phyloP scores from a whole-genome alignment of 305 asterid species.

The Fraxinus paxiana region DNA sequence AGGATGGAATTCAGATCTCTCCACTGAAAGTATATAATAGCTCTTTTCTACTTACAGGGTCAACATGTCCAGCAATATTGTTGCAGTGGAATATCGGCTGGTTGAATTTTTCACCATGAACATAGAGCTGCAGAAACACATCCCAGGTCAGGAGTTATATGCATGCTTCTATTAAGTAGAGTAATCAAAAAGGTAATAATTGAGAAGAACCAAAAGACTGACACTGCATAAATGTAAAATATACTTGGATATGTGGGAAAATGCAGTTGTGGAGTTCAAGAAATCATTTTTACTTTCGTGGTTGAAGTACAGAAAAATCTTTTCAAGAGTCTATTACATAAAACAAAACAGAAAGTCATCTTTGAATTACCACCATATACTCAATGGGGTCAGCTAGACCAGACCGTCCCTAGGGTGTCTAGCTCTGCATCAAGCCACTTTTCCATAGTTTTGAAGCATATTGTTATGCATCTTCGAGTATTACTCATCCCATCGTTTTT shows the following conservation, averaged over 20 bases:
- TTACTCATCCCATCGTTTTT: neutral
- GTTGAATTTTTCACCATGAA: slow-evolving; percentile 71
- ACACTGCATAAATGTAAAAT: neutral
- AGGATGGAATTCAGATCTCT: slow-evolving; percentile 9
- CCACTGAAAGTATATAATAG: neutral
- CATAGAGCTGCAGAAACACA: slow-evolving; percentile 63
- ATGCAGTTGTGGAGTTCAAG: neutral
- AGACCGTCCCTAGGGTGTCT: neutral
- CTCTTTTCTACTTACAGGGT: slow-evolving; percentile 57
- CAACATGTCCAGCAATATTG: slow-evolving; percentile 79
- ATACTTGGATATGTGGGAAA: neutral
- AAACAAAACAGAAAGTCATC: neutral
- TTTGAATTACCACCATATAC: neutral
- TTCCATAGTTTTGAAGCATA: neutral
- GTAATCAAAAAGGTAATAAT: neutral
- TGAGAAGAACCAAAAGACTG: neutral
- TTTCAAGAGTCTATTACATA: neutral
- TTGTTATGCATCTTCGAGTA: neutral
- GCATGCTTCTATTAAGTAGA: neutral
- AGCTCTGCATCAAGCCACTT: neutral
- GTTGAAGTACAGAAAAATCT: neutral
- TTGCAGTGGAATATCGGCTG: slow-evolving; percentile 96
- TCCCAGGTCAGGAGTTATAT: slow-evolving; percentile 15
- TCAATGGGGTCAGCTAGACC: neutral
- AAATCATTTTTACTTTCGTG: neutral